These are phyloP conservation scores for Colletotrichum cordylinicola DNA, from an alignment of 2,329 filamentous ascomycete genomes.

Conservation along the genomic window DNA sequence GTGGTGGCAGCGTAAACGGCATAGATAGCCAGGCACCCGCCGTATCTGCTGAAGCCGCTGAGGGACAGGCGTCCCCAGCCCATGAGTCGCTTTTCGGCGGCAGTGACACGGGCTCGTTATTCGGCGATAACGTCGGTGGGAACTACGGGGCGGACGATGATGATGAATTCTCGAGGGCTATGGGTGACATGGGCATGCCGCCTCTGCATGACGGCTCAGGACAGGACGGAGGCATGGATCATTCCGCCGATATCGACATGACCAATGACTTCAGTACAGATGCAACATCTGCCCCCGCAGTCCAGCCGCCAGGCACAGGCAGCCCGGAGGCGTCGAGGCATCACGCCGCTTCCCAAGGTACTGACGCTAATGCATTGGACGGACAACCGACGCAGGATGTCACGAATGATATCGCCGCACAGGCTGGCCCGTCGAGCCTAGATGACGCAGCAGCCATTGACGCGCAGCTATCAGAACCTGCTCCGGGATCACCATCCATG, in stretches of 20 bases:
- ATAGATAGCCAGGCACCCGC: constrained; percentile 15
- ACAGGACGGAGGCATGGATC: constrained; percentile 41
- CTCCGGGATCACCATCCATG: constrained; percentile 38
- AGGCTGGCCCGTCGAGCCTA: neutral
- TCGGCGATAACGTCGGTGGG: constrained; percentile 74
- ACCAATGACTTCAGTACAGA: constrained; percentile 34
- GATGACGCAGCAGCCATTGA: constrained; percentile 1
- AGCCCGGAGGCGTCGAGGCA: constrained; percentile 10
- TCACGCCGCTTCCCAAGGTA: neutral
- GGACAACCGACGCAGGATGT: neutral
- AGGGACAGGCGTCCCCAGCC: constrained; percentile 70
- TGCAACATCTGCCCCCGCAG: constrained; percentile 29
- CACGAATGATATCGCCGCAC: neutral
- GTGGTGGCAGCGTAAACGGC: constrained; percentile 21
- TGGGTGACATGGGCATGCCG: constrained; percentile 57
- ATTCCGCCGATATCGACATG: constrained; percentile 50
- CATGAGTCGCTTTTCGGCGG: constrained; percentile 85
- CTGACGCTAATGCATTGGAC: neutral
- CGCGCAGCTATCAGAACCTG: constrained; percentile 9
- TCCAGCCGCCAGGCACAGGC: constrained; percentile 25
- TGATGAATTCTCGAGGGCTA: constrained; percentile 79
- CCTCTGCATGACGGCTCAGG: constrained; percentile 39
- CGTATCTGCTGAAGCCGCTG: constrained; percentile 51
- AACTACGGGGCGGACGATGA: constrained; percentile 73
- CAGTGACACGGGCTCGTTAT: constrained; percentile 82